Conservation (phyloP, 2,329 filamentous ascomycete species). For the Claviceps sp. region DNA sequence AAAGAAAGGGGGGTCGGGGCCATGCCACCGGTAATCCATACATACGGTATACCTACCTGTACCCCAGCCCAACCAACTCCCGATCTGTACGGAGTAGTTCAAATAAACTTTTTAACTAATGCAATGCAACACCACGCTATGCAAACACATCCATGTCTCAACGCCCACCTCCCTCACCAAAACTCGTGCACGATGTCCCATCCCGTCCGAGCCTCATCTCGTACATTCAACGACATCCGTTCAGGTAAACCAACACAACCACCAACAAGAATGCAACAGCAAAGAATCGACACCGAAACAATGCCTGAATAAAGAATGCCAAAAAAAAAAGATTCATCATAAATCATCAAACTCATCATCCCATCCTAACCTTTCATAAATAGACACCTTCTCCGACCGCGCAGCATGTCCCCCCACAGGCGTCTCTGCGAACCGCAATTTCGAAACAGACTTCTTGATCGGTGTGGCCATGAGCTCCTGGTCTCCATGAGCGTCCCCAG, state of each 20-base stretch:
- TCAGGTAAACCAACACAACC: neutral
- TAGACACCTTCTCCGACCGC: slow-evolving; percentile 23
- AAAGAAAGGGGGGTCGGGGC: no score
- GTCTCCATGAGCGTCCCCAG: slow-evolving; percentile 9
- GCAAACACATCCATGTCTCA: no score
- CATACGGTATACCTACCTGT: no score
- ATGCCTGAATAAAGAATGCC: neutral
- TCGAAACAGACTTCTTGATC: slow-evolving; percentile 19
- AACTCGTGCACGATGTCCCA: no score
- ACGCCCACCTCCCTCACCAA: no score
- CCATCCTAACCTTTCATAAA: slow-evolving; percentile 45
- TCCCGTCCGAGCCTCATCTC: neutral
- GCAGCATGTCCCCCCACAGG: slow-evolving; percentile 7
- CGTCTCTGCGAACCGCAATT: slow-evolving; percentile 7
- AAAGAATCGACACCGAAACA: slow-evolving; percentile 4
- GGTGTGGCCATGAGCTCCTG: slow-evolving; percentile 26
- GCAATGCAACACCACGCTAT: no score
- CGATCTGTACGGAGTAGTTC: no score
- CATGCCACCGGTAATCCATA: no score
- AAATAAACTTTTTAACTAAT: no score
- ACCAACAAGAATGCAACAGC: neutral
- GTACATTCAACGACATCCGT: neutral
- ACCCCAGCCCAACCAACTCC: no score
- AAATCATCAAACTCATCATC: slow-evolving; percentile 41
- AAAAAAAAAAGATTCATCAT: slow-evolving; percentile 15